These are phyloP conservation scores for Gastrolobium villosum DNA, from an alignment of 306 rosid species.

Conservation along the genomic window DNA sequence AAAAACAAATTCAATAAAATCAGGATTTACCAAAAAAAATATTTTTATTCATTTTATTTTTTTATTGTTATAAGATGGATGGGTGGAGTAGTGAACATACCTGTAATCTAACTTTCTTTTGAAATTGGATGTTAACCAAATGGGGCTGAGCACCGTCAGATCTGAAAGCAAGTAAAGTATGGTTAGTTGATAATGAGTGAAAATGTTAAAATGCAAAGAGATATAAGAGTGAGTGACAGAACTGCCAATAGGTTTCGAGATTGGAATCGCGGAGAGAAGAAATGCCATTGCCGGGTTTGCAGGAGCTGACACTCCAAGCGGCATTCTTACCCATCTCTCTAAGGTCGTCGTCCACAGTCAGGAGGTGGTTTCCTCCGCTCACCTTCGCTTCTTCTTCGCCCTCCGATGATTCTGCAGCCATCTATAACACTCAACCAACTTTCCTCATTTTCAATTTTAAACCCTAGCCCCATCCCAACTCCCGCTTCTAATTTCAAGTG, in stretches of 20 bases:
- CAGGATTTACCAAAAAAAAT: not conserved
- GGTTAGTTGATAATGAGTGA: not conserved
- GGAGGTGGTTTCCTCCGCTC: constrained; percentile 64
- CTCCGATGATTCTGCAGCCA: constrained; percentile 94
- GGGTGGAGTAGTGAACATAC: constrained; percentile 44
- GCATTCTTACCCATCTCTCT: constrained; percentile 94
- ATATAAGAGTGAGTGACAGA: not conserved
- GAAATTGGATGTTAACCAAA: constrained; percentile 89
- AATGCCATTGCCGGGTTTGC: constrained; percentile 94
- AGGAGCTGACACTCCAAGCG: constrained; percentile 97
- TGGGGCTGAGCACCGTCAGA: constrained; percentile 98
- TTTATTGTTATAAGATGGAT: not conserved
- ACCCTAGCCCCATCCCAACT: not conserved
- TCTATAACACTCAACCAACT: constrained; percentile 39
- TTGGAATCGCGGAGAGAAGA: constrained; percentile 83
- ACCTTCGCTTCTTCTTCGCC: constrained; percentile 88
- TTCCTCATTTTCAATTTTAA: not conserved
- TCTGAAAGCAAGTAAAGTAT: constrained; percentile 52
- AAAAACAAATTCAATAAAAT: constrained; percentile 23
- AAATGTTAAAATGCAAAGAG: not conserved
- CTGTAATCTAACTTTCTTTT: constrained; percentile 89
- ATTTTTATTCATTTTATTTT: too few species aligned
- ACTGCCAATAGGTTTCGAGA: constrained; percentile 94
- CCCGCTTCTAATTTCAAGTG: too few species aligned
- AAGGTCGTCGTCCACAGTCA: constrained; percentile 73